Conservation (phyloP, 129 eudicot genomes). For the Chrysanthemum makinoi region DNA sequence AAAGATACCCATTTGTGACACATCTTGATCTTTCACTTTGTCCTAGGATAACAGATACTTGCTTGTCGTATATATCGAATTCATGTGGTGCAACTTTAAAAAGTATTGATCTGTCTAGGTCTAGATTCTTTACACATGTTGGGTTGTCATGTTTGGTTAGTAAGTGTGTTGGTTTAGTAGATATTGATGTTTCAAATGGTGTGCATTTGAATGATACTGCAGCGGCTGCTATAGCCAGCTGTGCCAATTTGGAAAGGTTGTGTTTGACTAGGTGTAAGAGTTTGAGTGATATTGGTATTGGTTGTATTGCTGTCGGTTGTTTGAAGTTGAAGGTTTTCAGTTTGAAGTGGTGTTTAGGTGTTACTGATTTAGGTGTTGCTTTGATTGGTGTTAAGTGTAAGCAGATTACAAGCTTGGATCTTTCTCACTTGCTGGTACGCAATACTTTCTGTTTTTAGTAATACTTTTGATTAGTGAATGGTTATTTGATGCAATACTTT, state of each 20-base stretch:
- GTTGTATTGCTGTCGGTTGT: slow-evolving; percentile 98
- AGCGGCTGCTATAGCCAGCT: slow-evolving; percentile 61
- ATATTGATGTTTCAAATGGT: slow-evolving; percentile 77
- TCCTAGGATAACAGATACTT: slow-evolving; percentile 56
- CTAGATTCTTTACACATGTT: slow-evolving; percentile 61
- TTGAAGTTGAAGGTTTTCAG: slow-evolving; percentile 59
- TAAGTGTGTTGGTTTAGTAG: slow-evolving; percentile 62
- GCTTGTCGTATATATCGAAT: slow-evolving; percentile 34
- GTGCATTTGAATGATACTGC: slow-evolving; percentile 63
- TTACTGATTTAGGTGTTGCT: slow-evolving; percentile 93
- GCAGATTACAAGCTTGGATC: slow-evolving; percentile 77
- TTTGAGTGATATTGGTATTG: slow-evolving; percentile 92
- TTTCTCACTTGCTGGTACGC: slow-evolving; percentile 90
- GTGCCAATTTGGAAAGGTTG: slow-evolving; percentile 71
- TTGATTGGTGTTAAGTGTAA: slow-evolving; percentile 92
- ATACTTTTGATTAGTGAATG: background rate
- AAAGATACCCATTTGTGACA: slow-evolving; percentile 58
- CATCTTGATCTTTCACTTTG: slow-evolving; percentile 76
- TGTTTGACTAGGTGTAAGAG: slow-evolving; percentile 71
- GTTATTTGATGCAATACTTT: background rate
- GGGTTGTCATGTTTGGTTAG: slow-evolving; percentile 65
- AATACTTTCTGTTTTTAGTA: slow-evolving; percentile 11
- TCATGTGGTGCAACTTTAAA: slow-evolving; percentile 36
- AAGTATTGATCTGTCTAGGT: slow-evolving; percentile 67
- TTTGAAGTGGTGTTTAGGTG: slow-evolving; percentile 93